phyloP scores from a whole-genome alignment of 1,284 basidiomycete genomes.

The Cutaneotrichosporon cutaneum region DNA sequence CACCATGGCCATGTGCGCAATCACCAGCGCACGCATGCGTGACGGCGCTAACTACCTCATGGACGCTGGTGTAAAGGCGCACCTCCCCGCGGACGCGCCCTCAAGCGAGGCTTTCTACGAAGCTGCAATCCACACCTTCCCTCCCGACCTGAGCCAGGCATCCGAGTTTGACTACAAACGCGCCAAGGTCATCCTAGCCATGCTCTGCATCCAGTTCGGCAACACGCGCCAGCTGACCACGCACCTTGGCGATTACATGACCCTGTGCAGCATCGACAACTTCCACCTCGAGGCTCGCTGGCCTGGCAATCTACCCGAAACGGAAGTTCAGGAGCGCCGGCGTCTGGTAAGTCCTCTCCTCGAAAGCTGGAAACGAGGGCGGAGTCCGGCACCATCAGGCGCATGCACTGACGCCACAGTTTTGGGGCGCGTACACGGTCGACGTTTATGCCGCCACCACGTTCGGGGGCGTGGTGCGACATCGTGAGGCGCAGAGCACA shows the following conservation, averaged over 20 bases:
- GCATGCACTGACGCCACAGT: conserved; percentile 30
- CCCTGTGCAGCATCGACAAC: conserved; percentile 39
- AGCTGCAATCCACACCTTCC: conserved; percentile 29
- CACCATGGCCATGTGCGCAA: conserved; percentile 46
- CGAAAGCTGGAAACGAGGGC: neutral
- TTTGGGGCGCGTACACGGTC: conserved; percentile 48
- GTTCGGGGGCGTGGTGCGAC: conserved; percentile 42
- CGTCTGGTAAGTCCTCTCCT: conserved; percentile 35
- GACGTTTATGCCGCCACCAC: conserved; percentile 47
- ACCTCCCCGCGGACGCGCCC: conserved; percentile 16
- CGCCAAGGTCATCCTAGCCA: conserved; percentile 59
- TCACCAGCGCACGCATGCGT: conserved; percentile 42
- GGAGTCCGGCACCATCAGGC: neutral
- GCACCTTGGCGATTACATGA: conserved; percentile 45
- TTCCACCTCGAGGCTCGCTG: conserved; percentile 47
- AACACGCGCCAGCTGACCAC: conserved; percentile 32
- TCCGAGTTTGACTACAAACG: conserved; percentile 74
- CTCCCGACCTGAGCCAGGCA: conserved; percentile 79
- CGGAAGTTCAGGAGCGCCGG: conserved; percentile 45
- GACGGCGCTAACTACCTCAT: conserved; percentile 36
- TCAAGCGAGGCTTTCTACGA: conserved; percentile 36
- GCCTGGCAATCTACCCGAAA: conserved; percentile 36
- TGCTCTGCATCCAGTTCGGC: conserved; percentile 43
- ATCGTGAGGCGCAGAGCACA: conserved; percentile 45
- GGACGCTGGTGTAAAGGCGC: conserved; percentile 5